Conservation (phyloP, 257 asterid genomes). For the Capsicum baccatum region DNA sequence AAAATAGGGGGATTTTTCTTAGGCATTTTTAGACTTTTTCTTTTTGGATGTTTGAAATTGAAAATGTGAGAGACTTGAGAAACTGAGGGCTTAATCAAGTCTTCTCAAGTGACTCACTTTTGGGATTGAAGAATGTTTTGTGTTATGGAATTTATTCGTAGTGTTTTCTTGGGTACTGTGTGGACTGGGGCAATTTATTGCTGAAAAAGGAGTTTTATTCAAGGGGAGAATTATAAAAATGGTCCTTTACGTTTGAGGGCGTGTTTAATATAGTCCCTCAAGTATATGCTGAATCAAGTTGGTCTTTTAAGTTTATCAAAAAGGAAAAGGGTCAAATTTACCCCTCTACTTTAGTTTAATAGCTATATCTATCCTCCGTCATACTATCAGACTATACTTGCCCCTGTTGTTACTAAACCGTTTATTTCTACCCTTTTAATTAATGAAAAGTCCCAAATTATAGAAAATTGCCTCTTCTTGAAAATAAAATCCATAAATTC, state of each 20-base stretch:
- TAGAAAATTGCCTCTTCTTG: too few relatives aligned
- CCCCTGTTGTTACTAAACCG: too few relatives aligned
- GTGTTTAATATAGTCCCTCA: not conserved
- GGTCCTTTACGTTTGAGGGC: not conserved
- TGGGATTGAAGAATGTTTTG: conserved; percentile 11
- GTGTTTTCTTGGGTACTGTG: conserved; percentile 13
- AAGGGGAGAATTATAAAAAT: not conserved
- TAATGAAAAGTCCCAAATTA: too few relatives aligned
- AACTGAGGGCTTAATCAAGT: too few relatives aligned
- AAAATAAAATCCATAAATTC: too few relatives aligned
- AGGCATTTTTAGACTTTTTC: conserved; percentile 39
- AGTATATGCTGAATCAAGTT: not conserved
- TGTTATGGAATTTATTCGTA: not conserved
- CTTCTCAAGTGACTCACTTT: not conserved
- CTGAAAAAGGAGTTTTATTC: not conserved
- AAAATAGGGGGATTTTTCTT: conserved; percentile 46
- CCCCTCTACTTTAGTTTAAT: too few relatives aligned
- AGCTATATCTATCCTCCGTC: too few relatives aligned
- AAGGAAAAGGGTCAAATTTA: too few relatives aligned
- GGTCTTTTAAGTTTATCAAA: not conserved
- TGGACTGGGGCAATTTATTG: conserved; percentile 30
- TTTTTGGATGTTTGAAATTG: not conserved
- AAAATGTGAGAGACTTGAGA: conserved; percentile 13
- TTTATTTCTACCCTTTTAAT: too few relatives aligned
- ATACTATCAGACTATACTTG: too few relatives aligned